Conservation (phyloP, 331 rosid genomes). For the Erythrophleum ivorense region DNA sequence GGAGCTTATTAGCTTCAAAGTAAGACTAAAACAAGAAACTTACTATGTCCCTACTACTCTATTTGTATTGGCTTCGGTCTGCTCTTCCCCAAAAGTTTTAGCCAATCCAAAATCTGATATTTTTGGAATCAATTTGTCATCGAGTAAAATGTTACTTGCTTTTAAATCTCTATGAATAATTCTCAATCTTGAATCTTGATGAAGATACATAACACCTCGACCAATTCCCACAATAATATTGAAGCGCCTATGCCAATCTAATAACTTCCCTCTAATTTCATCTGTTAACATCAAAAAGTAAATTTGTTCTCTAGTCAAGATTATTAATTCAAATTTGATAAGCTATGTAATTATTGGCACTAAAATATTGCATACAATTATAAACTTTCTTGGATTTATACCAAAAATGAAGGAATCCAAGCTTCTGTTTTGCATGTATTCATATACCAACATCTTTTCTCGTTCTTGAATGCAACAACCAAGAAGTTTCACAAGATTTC, state of each 20-base stretch:
- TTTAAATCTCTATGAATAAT: conserved; percentile 35
- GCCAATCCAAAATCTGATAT: conserved; percentile 38
- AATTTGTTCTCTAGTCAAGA: background rate
- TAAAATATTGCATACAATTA: background rate
- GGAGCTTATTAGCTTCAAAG: background rate
- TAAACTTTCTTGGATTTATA: conserved; percentile 6
- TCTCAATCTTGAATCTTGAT: conserved; percentile 38
- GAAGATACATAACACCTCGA: conserved; percentile 27
- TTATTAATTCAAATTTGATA: background rate
- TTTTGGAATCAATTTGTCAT: conserved; percentile 25
- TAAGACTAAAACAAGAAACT: background rate
- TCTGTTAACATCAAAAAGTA: conserved; percentile 1
- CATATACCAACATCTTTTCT: conserved; percentile 35
- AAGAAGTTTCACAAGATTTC: conserved; percentile 37
- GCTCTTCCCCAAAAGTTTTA: conserved; percentile 8
- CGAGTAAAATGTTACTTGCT: conserved; percentile 28
- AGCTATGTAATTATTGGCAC: background rate
- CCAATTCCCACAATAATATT: conserved; percentile 28
- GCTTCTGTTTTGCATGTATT: conserved; percentile 34
- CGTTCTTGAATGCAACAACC: conserved; percentile 29
- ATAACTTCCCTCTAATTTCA: background rate
- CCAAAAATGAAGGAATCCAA: conserved; percentile 36
- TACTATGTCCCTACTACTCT: conserved; percentile 34
- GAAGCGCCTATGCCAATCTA: conserved; percentile 21
- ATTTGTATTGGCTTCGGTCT: conserved; percentile 34